phyloP scores from a whole-genome alignment of 2,329 filamentous ascomycete genomes.

The Cladophialophora psammophila region DNA sequence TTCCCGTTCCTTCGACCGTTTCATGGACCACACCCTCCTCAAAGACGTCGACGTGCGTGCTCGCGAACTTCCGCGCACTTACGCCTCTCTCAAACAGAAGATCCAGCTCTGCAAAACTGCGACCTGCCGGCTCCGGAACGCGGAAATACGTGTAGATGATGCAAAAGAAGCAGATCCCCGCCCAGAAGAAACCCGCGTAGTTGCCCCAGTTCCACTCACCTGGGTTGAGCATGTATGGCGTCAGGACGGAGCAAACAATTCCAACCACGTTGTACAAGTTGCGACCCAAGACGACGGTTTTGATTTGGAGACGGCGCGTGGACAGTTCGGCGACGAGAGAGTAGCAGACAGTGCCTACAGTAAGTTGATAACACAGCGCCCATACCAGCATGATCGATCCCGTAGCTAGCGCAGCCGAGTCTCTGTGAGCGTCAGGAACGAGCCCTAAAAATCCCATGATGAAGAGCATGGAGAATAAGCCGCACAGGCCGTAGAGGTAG shows the following conservation, averaged over 20 bases:
- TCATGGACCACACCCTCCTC: slow-evolving; percentile 40
- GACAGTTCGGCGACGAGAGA: slow-evolving; percentile 86
- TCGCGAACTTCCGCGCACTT: slow-evolving; percentile 74
- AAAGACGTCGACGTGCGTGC: slow-evolving; percentile 64
- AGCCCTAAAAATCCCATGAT: slow-evolving; percentile 85
- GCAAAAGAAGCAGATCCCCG: slow-evolving; percentile 79
- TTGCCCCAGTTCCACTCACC: slow-evolving; percentile 87
- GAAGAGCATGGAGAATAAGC: slow-evolving; percentile 77
- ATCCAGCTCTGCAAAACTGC: slow-evolving; percentile 86
- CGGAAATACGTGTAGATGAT: slow-evolving; percentile 83
- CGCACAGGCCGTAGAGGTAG: slow-evolving; percentile 77
- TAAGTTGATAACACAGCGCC: slow-evolving; percentile 84
- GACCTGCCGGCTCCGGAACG: slow-evolving; percentile 78
- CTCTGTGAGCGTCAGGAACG: slow-evolving; percentile 66
- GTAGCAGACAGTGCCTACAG: slow-evolving; percentile 88
- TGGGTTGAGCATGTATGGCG: slow-evolving; percentile 89
- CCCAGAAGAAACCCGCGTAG: slow-evolving; percentile 88
- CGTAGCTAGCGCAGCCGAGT: slow-evolving; percentile 74
- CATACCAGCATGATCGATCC: slow-evolving; percentile 85
- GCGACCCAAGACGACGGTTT: slow-evolving; percentile 86
- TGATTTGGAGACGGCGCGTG: slow-evolving; percentile 83
- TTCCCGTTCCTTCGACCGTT: slow-evolving; percentile 27
- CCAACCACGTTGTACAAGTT: slow-evolving; percentile 82
- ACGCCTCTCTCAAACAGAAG: slow-evolving; percentile 79
- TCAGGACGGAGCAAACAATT: slow-evolving; percentile 81